Evolutionary conservation across 176 grass and related monocot genomes (phyloP).

Genomic region (Paspalum vaginatum): DNA sequence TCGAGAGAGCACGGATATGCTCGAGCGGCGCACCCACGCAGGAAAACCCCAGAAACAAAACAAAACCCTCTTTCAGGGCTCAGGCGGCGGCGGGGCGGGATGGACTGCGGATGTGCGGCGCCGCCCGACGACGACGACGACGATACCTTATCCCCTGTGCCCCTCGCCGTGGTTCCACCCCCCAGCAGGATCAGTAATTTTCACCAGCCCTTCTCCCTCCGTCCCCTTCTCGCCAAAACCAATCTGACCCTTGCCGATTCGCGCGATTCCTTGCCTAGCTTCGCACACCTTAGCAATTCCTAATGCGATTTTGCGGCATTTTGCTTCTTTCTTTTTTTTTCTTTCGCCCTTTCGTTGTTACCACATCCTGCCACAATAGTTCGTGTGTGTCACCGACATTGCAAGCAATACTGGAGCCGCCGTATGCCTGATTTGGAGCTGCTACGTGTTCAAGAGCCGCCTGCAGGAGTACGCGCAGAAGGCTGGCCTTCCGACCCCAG

Average conservation of each 20-base stretch:
- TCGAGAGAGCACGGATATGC: neutral
- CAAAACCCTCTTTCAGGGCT: too few relatives aligned
- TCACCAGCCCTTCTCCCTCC: too few relatives aligned
- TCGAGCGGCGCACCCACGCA: too few relatives aligned
- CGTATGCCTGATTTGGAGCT: conserved; percentile 44
- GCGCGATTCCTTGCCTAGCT: neutral
- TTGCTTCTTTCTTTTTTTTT: too few relatives aligned
- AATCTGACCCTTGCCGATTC: neutral
- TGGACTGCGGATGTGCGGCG: conserved; percentile 17
- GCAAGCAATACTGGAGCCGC: neutral
- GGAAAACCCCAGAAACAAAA: neutral
- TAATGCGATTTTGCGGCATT: too few relatives aligned
- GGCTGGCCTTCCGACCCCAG: conserved; percentile 61
- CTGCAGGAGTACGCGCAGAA: conserved; percentile 78
- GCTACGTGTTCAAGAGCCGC: conserved; percentile 89
- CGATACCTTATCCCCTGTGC: neutral
- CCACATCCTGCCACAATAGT: too few relatives aligned
- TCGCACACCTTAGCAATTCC: too few relatives aligned
- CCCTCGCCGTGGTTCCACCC: neutral
- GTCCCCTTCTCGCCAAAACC: neutral
- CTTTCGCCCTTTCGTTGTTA: too few relatives aligned
- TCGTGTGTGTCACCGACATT: neutral
- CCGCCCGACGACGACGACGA: neutral
- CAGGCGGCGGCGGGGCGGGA: neutral
- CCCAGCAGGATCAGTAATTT: conserved; percentile 32